These are phyloP conservation scores for Pseudopyrenochaeta lycopersici DNA, from an alignment of 2,329 filamentous ascomycete genomes.

Conservation along the genomic window DNA sequence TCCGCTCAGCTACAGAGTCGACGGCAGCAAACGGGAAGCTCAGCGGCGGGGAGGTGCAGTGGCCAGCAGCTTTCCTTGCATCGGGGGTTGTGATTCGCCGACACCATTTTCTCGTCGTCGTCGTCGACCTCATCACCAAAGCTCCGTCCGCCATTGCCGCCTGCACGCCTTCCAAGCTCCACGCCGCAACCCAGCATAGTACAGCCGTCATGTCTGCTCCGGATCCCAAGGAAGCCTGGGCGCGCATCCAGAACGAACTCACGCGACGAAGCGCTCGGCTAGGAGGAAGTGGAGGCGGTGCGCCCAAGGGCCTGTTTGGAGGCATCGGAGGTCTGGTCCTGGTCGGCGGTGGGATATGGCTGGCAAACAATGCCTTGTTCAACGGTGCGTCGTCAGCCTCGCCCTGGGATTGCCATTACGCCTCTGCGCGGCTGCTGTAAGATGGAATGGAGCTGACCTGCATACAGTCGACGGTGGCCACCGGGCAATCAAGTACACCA, in stretches of 20 bases:
- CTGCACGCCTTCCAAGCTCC: constrained; percentile 45
- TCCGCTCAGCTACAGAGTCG: too few species aligned
- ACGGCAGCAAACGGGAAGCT: not conserved
- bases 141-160: constrained; percentile 25
- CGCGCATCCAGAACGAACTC: constrained; percentile 70
- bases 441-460: constrained; percentile 26
- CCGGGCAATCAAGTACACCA: constrained; percentile 97
- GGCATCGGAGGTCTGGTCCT: constrained; percentile 64
- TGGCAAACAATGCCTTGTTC: constrained; percentile 72
- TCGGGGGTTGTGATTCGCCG: constrained; percentile 38
- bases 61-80: constrained; percentile 20
- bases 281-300: constrained; percentile 58
- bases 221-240: constrained; percentile 73
- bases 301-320: constrained; percentile 63
- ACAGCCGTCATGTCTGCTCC: constrained; percentile 44
- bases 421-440: not conserved
- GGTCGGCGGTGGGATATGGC: constrained; percentile 62
- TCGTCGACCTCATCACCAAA: constrained; percentile 40
- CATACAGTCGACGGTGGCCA: constrained; percentile 90
- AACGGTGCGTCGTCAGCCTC: constrained; percentile 63
- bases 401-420: too few species aligned
- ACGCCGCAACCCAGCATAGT: constrained; percentile 38
- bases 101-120: constrained; percentile 37
- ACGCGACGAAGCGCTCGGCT: constrained; percentile 55
- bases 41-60: constrained; percentile 17